A percentile compares a stretch with the other conserved stretches of the same genome.
phyloP scores from a whole-genome alignment of 768 basidiomycete species.

The Rhizopogon vesiculosus region DNA sequence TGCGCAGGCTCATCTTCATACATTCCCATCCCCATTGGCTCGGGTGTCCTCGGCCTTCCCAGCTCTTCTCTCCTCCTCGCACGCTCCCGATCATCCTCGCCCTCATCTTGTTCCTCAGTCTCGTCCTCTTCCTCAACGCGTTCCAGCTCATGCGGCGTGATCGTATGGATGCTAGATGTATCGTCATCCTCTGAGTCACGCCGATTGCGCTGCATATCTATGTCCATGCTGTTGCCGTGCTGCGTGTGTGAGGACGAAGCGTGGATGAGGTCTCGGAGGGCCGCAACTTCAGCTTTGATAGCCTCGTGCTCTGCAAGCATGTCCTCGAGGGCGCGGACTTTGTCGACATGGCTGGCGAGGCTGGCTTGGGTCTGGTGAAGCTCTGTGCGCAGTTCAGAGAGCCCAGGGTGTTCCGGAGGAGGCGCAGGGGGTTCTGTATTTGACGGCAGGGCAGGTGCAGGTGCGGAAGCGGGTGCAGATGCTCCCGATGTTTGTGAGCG shows the following conservation, averaged over 20 bases:
- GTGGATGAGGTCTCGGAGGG: conserved; percentile 70
- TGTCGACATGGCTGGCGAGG: conserved; percentile 74
- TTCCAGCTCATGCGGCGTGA: conserved; percentile 65
- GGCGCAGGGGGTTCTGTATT: conserved; percentile 15
- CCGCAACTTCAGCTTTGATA: conserved; percentile 72
- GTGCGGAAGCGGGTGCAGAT: conserved; percentile 21
- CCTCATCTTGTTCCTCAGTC: conserved; percentile 37
- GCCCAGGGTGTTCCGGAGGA: conserved; percentile 6
- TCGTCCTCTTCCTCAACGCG: conserved; percentile 75
- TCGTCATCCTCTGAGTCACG: conserved; percentile 58
- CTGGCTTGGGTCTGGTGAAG: conserved; percentile 80
- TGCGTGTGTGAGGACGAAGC: conserved; percentile 20
- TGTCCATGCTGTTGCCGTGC: conserved; percentile 7
- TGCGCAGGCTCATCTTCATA: conserved; percentile 29
- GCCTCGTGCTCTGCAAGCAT: conserved; percentile 81
- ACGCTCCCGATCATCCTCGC: conserved; percentile 46
- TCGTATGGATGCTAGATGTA: conserved; percentile 64
- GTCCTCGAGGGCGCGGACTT: conserved; percentile 76
- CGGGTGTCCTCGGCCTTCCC: conserved; percentile 76
- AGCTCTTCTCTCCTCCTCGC: conserved; percentile 44
- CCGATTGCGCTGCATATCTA: conserved; percentile 9
- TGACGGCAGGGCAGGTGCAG: conserved; percentile 8
- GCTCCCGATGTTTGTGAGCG: conserved; percentile 29
- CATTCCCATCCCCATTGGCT: conserved; percentile 62
- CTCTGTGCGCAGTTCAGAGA: conserved; percentile 73